Base-by-base conservation (phyloP, 257 asterid species). In the Phtheirospermum japonicum region DNA sequence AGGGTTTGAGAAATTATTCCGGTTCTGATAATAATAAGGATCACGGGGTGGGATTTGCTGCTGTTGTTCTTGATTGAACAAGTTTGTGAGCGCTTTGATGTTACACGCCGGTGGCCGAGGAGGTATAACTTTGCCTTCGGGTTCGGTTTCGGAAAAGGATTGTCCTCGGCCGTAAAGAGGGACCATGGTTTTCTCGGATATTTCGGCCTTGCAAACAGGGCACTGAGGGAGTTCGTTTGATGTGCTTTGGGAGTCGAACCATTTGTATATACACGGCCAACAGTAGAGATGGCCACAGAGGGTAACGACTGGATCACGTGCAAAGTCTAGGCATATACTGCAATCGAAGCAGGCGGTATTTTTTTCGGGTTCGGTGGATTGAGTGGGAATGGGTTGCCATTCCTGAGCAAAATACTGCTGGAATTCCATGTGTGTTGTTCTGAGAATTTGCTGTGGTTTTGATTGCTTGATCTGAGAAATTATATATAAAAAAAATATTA, bases 261-360 rank as follows among this genome's bases (percentile, higher is more conserved):
- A 86, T 54, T 84, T 80, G 82, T 86, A 89, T 78, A 89, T 89
- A 76, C 97, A 86, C 3, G 97, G 94, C 97, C 97, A 89, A 33
- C 97, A 86, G 67, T 86, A 89, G 60, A 89, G 95, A 73, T 89
- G 95, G 34, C 97, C 97, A 30, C 95, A 89, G 9, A 84, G 81
- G 34, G 97, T 89, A 16, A 89, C 88, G 43, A 86, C 94, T 1
- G 97, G 97, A 61, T 89, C 95, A 0, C 74, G 58, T 1, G 95
- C 95, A 14, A 64, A 79, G 46, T 86, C 95, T 61, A 89, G 66
- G 81, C 97, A 89, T 42, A 89, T 89, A 48, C 84, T 84, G 86
- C 97, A 89, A 59, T 86, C 97, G n/a, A 86, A 89, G 68, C 85
- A 84, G 39, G 80, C 71, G 0, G 87, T 61, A 37, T 73, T 17